Base-by-base conservation (phyloP, 1,284 basidiomycete genomes). In the Lignosus rhinocerotis region DNA sequence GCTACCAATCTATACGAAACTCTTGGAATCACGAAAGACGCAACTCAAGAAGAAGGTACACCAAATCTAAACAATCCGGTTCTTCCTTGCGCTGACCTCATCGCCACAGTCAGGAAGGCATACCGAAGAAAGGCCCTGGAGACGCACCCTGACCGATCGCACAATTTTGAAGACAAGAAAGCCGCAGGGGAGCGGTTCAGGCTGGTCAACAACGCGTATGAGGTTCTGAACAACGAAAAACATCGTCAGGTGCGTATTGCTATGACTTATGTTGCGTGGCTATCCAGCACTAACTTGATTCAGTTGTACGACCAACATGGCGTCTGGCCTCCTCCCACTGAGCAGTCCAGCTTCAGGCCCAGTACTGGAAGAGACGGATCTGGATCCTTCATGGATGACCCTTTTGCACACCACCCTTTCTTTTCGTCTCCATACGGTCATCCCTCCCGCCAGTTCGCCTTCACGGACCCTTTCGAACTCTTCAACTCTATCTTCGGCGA, bases 401-500 rank as follows among this genome's bases (percentile, higher is more conserved):
- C 68, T 25, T 77, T 75, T 65, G 64, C 63, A 31, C 65, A 70
- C 38, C 66, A 71, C n/a, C 69, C 75, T 33, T 76, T 75, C 69
- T 75, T 73, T 65, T 61, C 53, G 17, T 57, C 61, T 11, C 52
- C 69, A 31, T 67, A 70, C 46, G 64, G 65, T 34, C 62, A 63
- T 61, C 66, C 66, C 25, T 8, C 69, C 65, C 60, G 62, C 61
- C 43, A 67, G 63, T 69, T 70, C 69, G 69, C 66, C 17, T 91
- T 90, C 73, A 85, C 83, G 1, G 88, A 92, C 68, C 90, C 90
- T 2, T 91, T 90, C 69, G 75, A 78, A 33, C 72, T 91, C 32
- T 92, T 92, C 72, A 79, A 89, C 60, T 78, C 80, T 6, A 81
- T 90, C 53, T 90, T 91, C 58, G 80, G 81, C 30, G 79, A 83